A percentile compares a stretch with the other conserved stretches of the same genome.
These are phyloP conservation scores for Backusella macrospora DNA, from an alignment of 192 early-diverging fungal species.

Conservation along the genomic window DNA sequence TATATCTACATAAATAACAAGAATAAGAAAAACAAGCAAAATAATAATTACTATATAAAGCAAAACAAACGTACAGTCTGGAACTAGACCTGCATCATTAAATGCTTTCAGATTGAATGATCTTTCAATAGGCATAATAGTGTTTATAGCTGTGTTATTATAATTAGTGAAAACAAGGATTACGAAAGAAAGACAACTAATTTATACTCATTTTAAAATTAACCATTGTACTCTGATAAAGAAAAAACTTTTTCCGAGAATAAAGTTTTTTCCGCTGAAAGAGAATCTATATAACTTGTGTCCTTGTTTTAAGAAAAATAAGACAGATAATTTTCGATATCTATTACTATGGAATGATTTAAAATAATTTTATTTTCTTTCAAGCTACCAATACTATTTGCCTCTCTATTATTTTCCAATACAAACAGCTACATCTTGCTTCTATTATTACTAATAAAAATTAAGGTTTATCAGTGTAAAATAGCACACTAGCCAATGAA, in stretches of 20 bases:
- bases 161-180: neutral
- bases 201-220: neutral
- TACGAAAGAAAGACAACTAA: neutral
- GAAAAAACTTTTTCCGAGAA: slow-evolving; percentile 1
- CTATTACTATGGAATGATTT: no score
- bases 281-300: neutral
- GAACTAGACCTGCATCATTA: neutral
- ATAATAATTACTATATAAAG: neutral
- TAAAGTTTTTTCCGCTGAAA: slow-evolving; percentile 1
- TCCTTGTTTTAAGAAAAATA: no score
- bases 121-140: neutral
- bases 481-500: no score
- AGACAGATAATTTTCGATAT: no score
- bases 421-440: no score
- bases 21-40: neutral
- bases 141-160: neutral
- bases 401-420: no score
- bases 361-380: no score
- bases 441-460: no score
- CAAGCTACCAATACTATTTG: no score
- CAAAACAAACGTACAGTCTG: neutral
- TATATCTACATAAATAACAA: neutral
- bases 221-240: neutral
- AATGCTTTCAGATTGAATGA: neutral
- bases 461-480: no score